Evolutionary conservation across 306 rosid genomes (phyloP).

Genomic region (Albizia julibrissin): DNA sequence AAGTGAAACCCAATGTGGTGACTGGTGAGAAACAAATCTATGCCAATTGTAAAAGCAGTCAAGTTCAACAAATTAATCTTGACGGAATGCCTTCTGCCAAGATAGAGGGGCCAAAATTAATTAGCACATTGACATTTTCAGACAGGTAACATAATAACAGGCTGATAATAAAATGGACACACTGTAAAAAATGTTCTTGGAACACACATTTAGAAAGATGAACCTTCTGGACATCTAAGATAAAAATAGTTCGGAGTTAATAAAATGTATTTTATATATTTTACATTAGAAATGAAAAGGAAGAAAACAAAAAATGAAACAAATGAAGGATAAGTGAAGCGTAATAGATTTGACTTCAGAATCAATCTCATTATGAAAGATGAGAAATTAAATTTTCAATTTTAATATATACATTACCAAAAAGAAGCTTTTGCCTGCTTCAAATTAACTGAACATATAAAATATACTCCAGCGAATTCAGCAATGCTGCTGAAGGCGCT

Average conservation of each 20-base stretch:
- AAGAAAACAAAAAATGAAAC: neutral
- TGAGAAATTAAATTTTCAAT: neutral
- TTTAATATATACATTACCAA: neutral
- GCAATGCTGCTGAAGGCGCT: neutral
- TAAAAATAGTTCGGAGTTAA: neutral
- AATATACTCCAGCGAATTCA: neutral
- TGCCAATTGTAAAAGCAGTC: slow-evolving; percentile 10
- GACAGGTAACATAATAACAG: slow-evolving; percentile 2
- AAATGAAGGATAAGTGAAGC: slow-evolving; percentile 1
- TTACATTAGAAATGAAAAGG: neutral
- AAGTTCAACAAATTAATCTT: slow-evolving; percentile 14
- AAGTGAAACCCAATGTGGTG: neutral
- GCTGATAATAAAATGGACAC: neutral
- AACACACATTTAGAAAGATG: neutral
- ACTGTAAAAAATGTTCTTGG: neutral
- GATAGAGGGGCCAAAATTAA: slow-evolving; percentile 17
- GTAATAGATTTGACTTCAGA: neutral
- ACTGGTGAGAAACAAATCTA: slow-evolving; percentile 26
- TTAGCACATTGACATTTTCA: neutral
- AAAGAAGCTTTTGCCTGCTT: neutral
- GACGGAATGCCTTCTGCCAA: neutral
- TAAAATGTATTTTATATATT: neutral
- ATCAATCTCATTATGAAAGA: neutral
- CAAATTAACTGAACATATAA: neutral
- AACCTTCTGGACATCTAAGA: neutral